These are phyloP conservation scores for Mediolabrus comicus DNA, from an alignment of 108 stramenopile genomes.

Conservation along the genomic window DNA sequence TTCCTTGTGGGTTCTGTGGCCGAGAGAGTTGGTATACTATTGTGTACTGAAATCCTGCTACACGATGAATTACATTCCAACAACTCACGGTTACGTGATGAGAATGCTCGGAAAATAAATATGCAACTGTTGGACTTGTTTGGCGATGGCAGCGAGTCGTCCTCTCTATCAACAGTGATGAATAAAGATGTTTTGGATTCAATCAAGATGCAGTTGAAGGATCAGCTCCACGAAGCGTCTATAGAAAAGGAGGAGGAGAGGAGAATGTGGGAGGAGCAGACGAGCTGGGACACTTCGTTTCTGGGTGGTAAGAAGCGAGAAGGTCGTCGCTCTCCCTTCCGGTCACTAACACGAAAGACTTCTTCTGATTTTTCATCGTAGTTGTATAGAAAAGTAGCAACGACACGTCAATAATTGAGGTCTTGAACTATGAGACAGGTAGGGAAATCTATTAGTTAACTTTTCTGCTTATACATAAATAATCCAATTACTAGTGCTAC, in stretches of 20 bases:
- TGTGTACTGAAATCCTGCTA: slow-evolving; percentile 56
- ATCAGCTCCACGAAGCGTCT: slow-evolving; percentile 19
- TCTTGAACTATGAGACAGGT: too few relatives aligned
- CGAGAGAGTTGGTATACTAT: slow-evolving; percentile 49
- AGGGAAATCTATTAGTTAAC: too few relatives aligned
- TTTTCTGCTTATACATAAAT: not conserved
- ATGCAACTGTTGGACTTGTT: slow-evolving; percentile 68
- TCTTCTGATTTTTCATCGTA: slow-evolving; percentile 1
- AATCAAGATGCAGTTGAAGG: slow-evolving; percentile 12
- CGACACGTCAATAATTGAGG: too few relatives aligned
- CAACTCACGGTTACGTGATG: slow-evolving; percentile 3
- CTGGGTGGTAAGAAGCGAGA: slow-evolving; percentile 40
- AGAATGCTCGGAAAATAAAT: slow-evolving; percentile 36
- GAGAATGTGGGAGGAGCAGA: slow-evolving; percentile 35
- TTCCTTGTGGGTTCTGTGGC: slow-evolving; percentile 40
- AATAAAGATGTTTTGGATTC: slow-evolving; percentile 9
- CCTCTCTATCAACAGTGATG: slow-evolving; percentile 1
- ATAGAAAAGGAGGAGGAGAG: slow-evolving; percentile 28
- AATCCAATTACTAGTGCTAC: not conserved
- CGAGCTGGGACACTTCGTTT: slow-evolving; percentile 27
- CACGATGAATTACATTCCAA: slow-evolving; percentile 39
- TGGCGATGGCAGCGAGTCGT: slow-evolving; percentile 10
- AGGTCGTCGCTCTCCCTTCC: slow-evolving; percentile 35
- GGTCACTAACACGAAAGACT: slow-evolving; percentile 17
- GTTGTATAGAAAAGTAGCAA: not conserved